Conservation (phyloP, 768 basidiomycete species). For the Cyclocybe cylindracea region DNA sequence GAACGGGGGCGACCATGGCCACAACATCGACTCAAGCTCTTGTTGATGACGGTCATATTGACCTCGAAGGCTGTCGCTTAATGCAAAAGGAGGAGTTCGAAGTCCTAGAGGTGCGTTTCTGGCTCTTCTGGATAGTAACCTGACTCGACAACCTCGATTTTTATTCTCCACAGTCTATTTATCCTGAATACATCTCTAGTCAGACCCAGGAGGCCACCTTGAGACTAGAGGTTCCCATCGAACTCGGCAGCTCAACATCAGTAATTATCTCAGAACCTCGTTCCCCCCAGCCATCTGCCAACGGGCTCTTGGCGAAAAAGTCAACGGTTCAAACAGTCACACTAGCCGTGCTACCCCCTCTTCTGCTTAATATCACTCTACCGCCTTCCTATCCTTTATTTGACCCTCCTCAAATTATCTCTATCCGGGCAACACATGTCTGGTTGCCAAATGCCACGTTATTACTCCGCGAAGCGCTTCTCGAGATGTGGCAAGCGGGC, state of each 20-base stretch:
- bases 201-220: conserved; percentile 37
- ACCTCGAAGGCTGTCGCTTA: conserved; percentile 23
- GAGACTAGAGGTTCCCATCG: conserved; percentile 67
- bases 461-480: conserved; percentile 39
- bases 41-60: not conserved
- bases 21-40: too few species aligned
- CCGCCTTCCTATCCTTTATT: conserved; percentile 57
- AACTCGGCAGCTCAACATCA: conserved; percentile 46
- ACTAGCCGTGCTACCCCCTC: conserved; percentile 59
- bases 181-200: conserved; percentile 66
- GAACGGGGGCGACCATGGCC: too few species aligned
- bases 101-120: conserved; percentile 53
- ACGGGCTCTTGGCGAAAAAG: conserved; percentile 5
- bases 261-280: conserved; percentile 37
- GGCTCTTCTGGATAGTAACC: not conserved
- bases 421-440: conserved; percentile 54
- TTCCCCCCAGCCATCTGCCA: not conserved
- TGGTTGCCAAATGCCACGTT: conserved; percentile 52
- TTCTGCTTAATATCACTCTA: conserved; percentile 56
- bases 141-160: not conserved
- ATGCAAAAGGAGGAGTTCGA: conserved; percentile 61
- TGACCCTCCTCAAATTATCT: conserved; percentile 52
- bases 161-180: conserved; percentile 58
- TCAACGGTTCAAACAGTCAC: conserved; percentile 26
- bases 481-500: conserved; percentile 61